Evolutionary conservation across 2,329 filamentous ascomycete species (phyloP).

Genomic region (Trichoderma arundinaceum): DNA sequence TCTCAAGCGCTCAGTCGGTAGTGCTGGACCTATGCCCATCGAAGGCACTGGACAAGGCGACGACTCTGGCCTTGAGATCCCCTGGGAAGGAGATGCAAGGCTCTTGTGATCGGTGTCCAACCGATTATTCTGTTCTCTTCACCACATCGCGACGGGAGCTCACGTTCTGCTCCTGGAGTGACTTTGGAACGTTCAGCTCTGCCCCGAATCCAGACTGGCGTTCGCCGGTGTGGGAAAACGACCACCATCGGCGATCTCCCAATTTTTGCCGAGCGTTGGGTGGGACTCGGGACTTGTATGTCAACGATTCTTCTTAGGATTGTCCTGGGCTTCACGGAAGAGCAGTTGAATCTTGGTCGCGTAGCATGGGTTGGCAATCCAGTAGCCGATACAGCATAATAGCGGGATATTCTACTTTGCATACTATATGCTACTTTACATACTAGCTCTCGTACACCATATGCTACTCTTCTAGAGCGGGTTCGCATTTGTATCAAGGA

Average conservation of each 20-base stretch:
- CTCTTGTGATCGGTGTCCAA: not conserved
- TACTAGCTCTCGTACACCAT: too few species aligned
- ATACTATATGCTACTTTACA: too few species aligned
- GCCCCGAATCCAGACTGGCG: not conserved
- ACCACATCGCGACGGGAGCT: not conserved
- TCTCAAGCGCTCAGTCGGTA: too few species aligned
- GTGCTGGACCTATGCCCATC: not conserved
- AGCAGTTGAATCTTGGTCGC: too few species aligned
- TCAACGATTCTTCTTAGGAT: not conserved
- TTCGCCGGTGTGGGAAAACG: not conserved
- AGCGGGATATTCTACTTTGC: not conserved
- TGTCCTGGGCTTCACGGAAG: too few species aligned
- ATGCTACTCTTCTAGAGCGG: too few species aligned
- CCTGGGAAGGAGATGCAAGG: not conserved
- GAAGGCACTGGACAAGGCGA: not conserved
- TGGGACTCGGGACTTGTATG: not conserved
- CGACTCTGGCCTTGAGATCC: not conserved
- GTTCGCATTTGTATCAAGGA: too few species aligned
- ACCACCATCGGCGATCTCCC: not conserved
- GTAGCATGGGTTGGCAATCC: too few species aligned
- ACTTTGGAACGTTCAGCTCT: conserved; percentile 6
- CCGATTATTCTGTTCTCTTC: not conserved
- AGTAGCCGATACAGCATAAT: not conserved
- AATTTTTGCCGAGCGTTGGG: not conserved
- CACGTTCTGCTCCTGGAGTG: not conserved